Conservation (phyloP, 177 flowering plant genomes). For the Vitis hybrid region DNA sequence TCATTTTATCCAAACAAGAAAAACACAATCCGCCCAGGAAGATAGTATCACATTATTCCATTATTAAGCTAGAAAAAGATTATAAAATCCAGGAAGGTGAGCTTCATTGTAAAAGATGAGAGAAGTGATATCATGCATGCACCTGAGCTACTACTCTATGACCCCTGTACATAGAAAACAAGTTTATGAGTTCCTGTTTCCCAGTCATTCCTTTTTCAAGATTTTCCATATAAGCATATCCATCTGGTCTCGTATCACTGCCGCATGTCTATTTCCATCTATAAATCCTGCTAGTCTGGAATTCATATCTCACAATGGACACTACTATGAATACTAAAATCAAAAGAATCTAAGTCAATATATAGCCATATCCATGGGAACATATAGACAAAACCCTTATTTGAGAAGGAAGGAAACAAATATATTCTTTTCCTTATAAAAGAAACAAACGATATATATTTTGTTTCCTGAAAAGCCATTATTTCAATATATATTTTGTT, state of each 20-base stretch:
- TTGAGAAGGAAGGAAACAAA: background rate
- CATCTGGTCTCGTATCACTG: background rate
- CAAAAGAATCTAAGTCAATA: background rate
- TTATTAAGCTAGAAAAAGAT: background rate
- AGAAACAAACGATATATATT: too few relatives aligned
- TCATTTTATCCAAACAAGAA: too few relatives aligned
- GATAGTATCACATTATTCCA: too few relatives aligned
- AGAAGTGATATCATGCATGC: conserved; percentile 13
- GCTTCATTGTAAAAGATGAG: background rate
- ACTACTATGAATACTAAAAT: background rate
- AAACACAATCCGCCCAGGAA: too few relatives aligned
- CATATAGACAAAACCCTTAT: background rate
- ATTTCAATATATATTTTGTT: too few relatives aligned
- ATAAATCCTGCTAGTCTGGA: background rate
- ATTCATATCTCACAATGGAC: background rate
- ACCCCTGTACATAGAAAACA: conserved; percentile 53
- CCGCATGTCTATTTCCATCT: background rate
- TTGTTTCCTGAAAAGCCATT: too few relatives aligned
- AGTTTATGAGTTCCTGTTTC: too few relatives aligned
- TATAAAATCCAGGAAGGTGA: background rate
- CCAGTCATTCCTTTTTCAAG: too few relatives aligned
- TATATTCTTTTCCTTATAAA: too few relatives aligned
- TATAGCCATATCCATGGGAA: background rate
- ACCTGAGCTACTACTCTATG: conserved; percentile 39
- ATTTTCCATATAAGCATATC: too few relatives aligned